Base-by-base conservation (phyloP, 1,284 basidiomycete genomes). In the Rhizopogon hawkerae region DNA sequence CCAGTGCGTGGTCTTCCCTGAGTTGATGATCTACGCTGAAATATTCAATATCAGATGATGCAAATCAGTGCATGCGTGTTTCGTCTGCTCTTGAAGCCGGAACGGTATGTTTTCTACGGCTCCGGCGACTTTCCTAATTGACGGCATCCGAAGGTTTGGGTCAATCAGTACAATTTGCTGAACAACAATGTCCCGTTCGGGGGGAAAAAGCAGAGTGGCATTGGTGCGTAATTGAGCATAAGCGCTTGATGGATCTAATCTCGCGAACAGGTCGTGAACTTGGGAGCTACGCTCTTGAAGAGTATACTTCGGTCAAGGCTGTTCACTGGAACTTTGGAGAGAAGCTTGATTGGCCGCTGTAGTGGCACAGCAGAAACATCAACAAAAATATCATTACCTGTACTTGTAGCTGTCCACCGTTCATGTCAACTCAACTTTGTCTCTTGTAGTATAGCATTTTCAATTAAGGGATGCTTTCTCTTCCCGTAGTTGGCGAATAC, bases 161-260 rank as follows among this genome's bases (percentile, higher is more conserved):
- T 91, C 52, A 95, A 94, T 67, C 83, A 90, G 64, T 95, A 94
- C 68, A 88, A 86, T 57, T 51, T 88, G 5, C 64, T 92, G 43
- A 78, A 78, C 62, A 88, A 87, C 64, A 89, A 89, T 51, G 88
- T 90, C 35, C 92, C 94, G 0, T 96, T 96, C 59, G 94, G 93
- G 21, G 93, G 94, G 11, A 94, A 91, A 74, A 94, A 93, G 69
- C 83, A 83, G 60, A 81, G 77, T 51, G 85, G 85, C 14, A 78
- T 84, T 50, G 85, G 85, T 75, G 50, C 34, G 57, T 46, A 5
- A 5, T 38, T 5, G 18, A 3, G 49, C 42, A 34, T 5, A 69
- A 47, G 70, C 8, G 47, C 51, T n/a, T 14, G 47, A 45, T 35
- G 18, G 41, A 38, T 48, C 54, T 39, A 46, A 45, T 13, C 60